A percentile compares a stretch with the other conserved stretches of the same genome.
These are phyloP conservation scores for Gypsophila paniculata DNA, from an alignment of 179 eudicot genomes.

Conservation along the genomic window DNA sequence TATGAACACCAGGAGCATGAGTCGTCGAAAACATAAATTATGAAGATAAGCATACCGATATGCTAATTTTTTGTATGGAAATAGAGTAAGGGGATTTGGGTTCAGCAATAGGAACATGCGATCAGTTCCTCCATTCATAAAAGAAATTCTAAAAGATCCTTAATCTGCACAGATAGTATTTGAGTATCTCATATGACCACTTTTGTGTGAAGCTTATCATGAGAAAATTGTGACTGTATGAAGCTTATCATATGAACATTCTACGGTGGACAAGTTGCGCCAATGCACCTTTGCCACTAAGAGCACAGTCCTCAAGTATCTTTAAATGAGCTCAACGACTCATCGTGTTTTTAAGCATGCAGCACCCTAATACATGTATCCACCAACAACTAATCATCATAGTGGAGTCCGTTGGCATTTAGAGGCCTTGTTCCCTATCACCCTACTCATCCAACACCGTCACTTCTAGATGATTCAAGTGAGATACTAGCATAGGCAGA, in stretches of 20 bases:
- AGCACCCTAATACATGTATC: neutral
- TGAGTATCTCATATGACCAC: neutral
- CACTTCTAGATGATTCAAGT: neutral
- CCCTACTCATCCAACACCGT: neutral
- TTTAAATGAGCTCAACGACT: neutral
- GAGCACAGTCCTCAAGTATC: neutral
- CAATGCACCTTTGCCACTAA: neutral
- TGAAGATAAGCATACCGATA: too few relatives aligned
- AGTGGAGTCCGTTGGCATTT: neutral
- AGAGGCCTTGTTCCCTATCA: neutral
- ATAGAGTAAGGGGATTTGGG: neutral
- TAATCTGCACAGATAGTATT: neutral
- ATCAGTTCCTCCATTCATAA: neutral
- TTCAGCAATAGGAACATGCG: neutral
- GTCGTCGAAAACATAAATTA: too few relatives aligned
- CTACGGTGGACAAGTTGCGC: neutral
- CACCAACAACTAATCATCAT: neutral
- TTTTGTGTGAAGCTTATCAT: neutral
- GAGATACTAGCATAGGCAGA: neutral
- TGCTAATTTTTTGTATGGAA: too few relatives aligned
- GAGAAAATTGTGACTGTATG: neutral
- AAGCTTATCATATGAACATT: neutral
- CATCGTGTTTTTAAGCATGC: neutral
- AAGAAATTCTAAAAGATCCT: neutral
- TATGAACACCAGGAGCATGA: too few relatives aligned